Conservation (phyloP, 139 green algal genomes). For the Coelastrella sp. region DNA sequence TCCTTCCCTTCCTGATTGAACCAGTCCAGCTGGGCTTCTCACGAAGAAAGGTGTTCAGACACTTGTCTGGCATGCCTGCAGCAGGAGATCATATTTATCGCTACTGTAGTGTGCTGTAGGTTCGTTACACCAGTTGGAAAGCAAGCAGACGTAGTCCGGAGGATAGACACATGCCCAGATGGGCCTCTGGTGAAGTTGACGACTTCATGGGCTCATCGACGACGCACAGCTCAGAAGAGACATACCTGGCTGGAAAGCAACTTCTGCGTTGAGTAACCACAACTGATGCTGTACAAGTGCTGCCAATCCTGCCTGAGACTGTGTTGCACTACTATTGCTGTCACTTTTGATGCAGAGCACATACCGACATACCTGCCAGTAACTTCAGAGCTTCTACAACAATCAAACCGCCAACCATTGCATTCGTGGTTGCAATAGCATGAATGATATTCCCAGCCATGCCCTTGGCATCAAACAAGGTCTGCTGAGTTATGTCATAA, state of each 20-base stretch:
- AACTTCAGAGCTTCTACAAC: constrained; percentile 94
- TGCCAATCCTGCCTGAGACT: not conserved
- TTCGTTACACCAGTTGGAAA: not conserved
- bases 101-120: too few species aligned
- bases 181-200: too few species aligned
- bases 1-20: not conserved
- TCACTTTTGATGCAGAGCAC: too few species aligned
- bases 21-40: constrained; percentile 11
- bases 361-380: constrained; percentile 63
- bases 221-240: too few species aligned
- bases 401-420: constrained; percentile 93
- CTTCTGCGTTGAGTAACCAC: too few species aligned
- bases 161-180: too few species aligned
- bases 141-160: not conserved
- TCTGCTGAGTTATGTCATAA: constrained; percentile 90
- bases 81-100: not conserved
- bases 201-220: too few species aligned
- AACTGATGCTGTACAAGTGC: too few species aligned
- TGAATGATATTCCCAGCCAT: constrained; percentile 99
- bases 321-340: not conserved
- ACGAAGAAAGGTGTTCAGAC: constrained; percentile 42
- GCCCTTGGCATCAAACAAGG: constrained; percentile 70
- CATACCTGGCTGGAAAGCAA: too few species aligned
- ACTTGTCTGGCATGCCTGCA: constrained; percentile 43
- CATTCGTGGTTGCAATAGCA: constrained; percentile 99